A percentile compares a stretch with the other conserved stretches of the same genome.
Evolutionary conservation across 2,329 filamentous ascomycete genomes (phyloP).

Genomic region (Cercospora canescens): DNA sequence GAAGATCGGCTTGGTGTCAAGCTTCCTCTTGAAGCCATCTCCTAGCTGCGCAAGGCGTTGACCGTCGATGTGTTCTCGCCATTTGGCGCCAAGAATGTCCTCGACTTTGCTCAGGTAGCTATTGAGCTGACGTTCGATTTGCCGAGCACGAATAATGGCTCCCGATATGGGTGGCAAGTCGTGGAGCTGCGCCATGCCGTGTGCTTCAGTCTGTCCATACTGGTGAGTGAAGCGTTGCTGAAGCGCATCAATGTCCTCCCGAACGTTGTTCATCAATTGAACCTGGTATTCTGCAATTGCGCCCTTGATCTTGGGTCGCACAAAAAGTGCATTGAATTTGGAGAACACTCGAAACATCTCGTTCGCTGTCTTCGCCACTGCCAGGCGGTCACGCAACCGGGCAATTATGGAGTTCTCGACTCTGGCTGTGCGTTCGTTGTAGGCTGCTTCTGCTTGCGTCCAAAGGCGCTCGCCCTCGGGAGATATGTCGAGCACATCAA

Average conservation of each 20-base stretch:
- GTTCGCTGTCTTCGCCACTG: conserved; percentile 93
- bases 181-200: conserved; percentile 95
- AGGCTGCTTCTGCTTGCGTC: conserved; percentile 91
- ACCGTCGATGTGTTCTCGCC: conserved; percentile 91
- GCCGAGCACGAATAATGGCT: conserved; percentile 94
- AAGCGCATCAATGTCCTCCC: conserved; percentile 87
- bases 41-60: conserved; percentile 92
- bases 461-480: conserved; percentile 86
- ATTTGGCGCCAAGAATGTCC: conserved; percentile 90
- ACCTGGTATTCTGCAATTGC: conserved; percentile 98
- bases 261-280: conserved; percentile 96
- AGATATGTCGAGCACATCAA: conserved; percentile 91
- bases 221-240: conserved; percentile 99
- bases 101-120: conserved; percentile 99
- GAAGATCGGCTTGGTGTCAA: conserved; percentile 91
- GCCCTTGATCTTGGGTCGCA: conserved; percentile 97
- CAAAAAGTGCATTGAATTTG: conserved; percentile 98
- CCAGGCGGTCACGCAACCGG: conserved; percentile 83
- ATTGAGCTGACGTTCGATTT: conserved; percentile 94
- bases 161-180: conserved; percentile 95
- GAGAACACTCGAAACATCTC: conserved; percentile 99
- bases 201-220: conserved; percentile 95
- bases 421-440: conserved; percentile 94
- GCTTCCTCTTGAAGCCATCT: conserved; percentile 90
- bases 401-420: conserved; percentile 99